Base-by-base conservation (phyloP, 331 rosid species). In the Pyrus hybrid region DNA sequence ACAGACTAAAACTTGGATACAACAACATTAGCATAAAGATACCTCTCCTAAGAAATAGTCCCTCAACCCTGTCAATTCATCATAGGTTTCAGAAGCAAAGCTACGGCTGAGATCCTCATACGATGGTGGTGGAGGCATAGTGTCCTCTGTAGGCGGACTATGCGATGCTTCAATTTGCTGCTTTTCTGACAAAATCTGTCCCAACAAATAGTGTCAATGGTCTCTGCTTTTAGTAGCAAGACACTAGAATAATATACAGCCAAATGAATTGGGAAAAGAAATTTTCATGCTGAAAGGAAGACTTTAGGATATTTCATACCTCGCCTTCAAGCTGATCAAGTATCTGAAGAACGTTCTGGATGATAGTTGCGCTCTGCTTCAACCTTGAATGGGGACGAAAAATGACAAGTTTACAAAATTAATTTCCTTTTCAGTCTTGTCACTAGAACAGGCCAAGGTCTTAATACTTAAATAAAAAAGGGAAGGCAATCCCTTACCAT, bases 21-120 rank as follows among this genome's bases (percentile, higher is more conserved):
- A 28, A 67, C 26, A 28, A 33, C 61, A 18, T 3, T 63, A 63
- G 69, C 56, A 67, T 75, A 74, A 56, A 4, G 71, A 37, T 77
- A 92, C 97, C 97, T 92, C 97, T 78, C 96, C 97, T 83, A 92
- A 84, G 88, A 92, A 92, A 85, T 86, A 92, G 47, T 90, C 92
- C 87, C 88, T 82, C 49, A 78, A 22, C 61, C 88, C 97, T 25
- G 92, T 87, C 73, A 80, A 63, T 76, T 88, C 97, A 83, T 90
- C 85, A 63, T 83, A 82, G 57, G 77, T 79, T 76, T 87, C 90
- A 70, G 94, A 83, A 86, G 91, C 91, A 86, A 80, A 85, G 77
- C 83, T 85, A 67, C 88, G 92, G 76, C 86, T 87, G 72, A 85
- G 89, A 78, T 92, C 96, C 78, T 92, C 94, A 74, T 92, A 92